Base-by-base conservation (phyloP, 2,329 filamentous ascomycete species). In the Phyllosticta capitalensis region DNA sequence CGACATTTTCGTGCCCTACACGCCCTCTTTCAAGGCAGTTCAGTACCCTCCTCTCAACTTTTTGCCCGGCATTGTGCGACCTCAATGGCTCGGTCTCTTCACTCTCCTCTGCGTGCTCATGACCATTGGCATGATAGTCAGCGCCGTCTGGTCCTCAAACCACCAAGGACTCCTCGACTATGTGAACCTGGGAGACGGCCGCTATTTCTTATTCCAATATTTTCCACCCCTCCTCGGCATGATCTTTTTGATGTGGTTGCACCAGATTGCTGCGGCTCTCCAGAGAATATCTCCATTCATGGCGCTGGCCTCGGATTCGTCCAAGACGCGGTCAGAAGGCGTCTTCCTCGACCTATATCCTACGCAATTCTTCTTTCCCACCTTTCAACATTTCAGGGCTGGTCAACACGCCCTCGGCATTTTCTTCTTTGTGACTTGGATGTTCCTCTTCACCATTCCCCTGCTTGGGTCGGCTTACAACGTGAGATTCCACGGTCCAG, bases 151-250 rank as follows among this genome's bases (percentile, higher is more conserved):
- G 61, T 74, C 72, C 17, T 66, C 68, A 45, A 68, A 66, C 54
- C 63, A 10, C 63, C 72, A 79, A 9, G 90, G 90, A 0, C 75
- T 96, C 12, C 84, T 82, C 68, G 73, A 79, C 3, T 96, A 92
- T 69, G 75, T 77, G 33, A 80, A 80, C 28, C 86, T 90, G 60
- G 87, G 88, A 62, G 87, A 86, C 55, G 80, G 80, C 9, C 81
- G 85, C 64, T 96, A 95, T 73, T 96, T 96, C 70, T 73, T 95
- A 53, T 94, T 95, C 71, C 83, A 90, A 62, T 89, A 95, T 64
- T 75, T 96, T 1, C 92, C 92, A 1, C 90, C 91, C 60, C 76
- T 95, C 0, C 69, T 95, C 14, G 89, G 86, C 0, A 84, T 84
- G 20, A 64, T 86, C 12, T 75, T 95, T 38, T 78, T 94, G 52